Evolutionary conservation across 1,139 yeast genomes (phyloP).

Genomic region (Pichia terricola): DNA sequence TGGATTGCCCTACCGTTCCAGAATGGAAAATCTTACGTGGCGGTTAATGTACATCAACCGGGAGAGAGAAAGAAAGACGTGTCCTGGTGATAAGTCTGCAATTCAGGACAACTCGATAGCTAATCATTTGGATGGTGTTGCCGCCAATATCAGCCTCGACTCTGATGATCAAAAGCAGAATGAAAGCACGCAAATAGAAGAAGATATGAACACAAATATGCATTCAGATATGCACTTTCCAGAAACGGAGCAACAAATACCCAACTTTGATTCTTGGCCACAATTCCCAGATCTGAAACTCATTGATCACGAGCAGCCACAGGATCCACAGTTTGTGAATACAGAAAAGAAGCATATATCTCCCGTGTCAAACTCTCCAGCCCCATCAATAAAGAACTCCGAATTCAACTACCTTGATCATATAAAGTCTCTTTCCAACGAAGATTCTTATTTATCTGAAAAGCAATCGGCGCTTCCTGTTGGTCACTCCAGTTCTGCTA

Average conservation of each 20-base stretch:
- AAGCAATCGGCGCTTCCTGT: neutral
- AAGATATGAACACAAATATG: too few relatives aligned
- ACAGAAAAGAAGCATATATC: neutral
- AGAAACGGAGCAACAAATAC: too few relatives aligned
- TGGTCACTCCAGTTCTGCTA: neutral
- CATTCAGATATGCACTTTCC: too few relatives aligned
- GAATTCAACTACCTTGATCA: slow-evolving; percentile 64
- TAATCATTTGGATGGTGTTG: too few relatives aligned
- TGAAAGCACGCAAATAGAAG: too few relatives aligned
- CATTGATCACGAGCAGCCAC: slow-evolving; percentile 21
- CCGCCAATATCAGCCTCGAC: too few relatives aligned
- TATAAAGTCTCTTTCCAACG: slow-evolving; percentile 30
- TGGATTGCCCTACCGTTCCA: slow-evolving; percentile 62
- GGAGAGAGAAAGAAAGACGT: slow-evolving; percentile 17
- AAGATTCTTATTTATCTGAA: slow-evolving; percentile 10
- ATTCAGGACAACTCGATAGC: too few relatives aligned
- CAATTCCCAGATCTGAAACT: slow-evolving; percentile 24
- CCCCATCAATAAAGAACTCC: slow-evolving; percentile 25
- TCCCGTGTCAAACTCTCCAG: neutral
- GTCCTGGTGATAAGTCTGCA: too few relatives aligned
- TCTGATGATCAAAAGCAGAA: too few relatives aligned
- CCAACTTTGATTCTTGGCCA: slow-evolving; percentile 17
- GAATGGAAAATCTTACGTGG: slow-evolving; percentile 84
- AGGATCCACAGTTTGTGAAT: neutral
- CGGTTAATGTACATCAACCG: slow-evolving; percentile 63